These are phyloP conservation scores for Panicum virgatum DNA, from an alignment of 202 grass and related monocot genomes.

Conservation along the genomic window DNA sequence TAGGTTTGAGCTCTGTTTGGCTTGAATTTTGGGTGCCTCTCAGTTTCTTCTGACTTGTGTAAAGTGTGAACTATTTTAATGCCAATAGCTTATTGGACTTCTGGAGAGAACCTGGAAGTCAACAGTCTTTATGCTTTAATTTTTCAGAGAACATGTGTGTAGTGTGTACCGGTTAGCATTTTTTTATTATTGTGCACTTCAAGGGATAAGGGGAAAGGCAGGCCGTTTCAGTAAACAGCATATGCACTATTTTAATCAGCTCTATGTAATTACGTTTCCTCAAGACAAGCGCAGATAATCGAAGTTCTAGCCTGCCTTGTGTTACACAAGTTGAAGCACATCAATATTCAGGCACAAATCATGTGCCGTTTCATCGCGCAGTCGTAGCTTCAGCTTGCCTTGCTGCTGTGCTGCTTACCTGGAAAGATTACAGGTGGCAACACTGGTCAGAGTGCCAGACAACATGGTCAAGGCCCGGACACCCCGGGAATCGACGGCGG, in stretches of 20 bases:
- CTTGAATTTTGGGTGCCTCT: neutral
- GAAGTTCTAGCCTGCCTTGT: neutral
- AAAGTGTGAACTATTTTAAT: neutral
- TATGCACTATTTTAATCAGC: neutral
- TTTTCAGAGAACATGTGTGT: neutral
- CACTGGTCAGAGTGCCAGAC: neutral
- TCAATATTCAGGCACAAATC: neutral
- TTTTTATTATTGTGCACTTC: neutral
- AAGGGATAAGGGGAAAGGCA: neutral
- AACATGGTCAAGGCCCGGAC: neutral
- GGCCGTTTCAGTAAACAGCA: neutral
- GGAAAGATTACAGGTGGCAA: neutral
- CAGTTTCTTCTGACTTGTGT: conserved; percentile 1
- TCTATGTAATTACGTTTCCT: neutral
- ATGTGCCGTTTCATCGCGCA: neutral
- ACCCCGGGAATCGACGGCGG: conserved; percentile 17
- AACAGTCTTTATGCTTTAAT: neutral
- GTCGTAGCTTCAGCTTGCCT: neutral
- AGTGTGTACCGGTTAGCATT: neutral
- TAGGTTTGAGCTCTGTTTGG: neutral
- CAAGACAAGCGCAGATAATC: neutral
- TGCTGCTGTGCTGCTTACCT: neutral
- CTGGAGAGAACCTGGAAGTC: neutral
- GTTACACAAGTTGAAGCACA: no score
- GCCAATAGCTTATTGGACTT: neutral